phyloP scores from a whole-genome alignment of 352 stramenopile species.

The Phytophthora pisi region DNA sequence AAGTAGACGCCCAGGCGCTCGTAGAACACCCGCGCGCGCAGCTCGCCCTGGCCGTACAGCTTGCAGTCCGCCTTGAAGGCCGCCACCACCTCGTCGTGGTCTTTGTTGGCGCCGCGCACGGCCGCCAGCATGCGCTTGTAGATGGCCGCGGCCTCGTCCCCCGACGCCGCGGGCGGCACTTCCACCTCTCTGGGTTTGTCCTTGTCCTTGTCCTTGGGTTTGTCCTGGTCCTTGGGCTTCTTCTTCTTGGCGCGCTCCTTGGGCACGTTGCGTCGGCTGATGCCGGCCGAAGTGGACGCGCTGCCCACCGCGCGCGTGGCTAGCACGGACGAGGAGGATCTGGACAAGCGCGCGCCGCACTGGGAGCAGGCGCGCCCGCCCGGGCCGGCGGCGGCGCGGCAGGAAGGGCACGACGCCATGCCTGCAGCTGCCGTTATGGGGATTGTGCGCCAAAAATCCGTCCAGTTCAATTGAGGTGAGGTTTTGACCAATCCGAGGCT shows the following conservation, averaged over 20 bases:
- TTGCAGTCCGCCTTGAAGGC: constrained; percentile 87
- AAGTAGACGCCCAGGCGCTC: constrained; percentile 68
- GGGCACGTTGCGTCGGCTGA: constrained; percentile 24
- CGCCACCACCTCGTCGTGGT: constrained; percentile 71
- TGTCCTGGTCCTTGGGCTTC: constrained; percentile 25
- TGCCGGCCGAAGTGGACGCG: constrained; percentile 19
- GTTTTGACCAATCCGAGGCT: too few relatives aligned
- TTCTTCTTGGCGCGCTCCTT: constrained; percentile 25
- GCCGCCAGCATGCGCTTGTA: constrained; percentile 85
- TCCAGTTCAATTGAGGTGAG: too few relatives aligned
- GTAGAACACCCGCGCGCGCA: constrained; percentile 70
- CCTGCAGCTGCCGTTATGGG: too few relatives aligned
- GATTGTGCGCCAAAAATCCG: too few relatives aligned
- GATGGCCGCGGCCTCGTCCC: constrained; percentile 74
- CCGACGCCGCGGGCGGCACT: constrained; percentile 61
- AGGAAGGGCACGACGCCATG: constrained; percentile 51
- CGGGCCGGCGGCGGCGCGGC: constrained; percentile 28
- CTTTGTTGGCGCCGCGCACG: constrained; percentile 72
- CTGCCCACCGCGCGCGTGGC: constrained; percentile 23
- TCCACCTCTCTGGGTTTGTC: constrained; percentile 35
- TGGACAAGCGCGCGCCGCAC: constrained; percentile 45
- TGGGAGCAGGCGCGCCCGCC: constrained; percentile 60
- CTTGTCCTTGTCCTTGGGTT: constrained; percentile 31
- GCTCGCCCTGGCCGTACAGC: constrained; percentile 64
- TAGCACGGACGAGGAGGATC: background rate